A percentile compares a stretch with the other conserved stretches of the same genome.
phyloP scores from a whole-genome alignment of 169 alveolate species.

The Eimeria sp. region DNA sequence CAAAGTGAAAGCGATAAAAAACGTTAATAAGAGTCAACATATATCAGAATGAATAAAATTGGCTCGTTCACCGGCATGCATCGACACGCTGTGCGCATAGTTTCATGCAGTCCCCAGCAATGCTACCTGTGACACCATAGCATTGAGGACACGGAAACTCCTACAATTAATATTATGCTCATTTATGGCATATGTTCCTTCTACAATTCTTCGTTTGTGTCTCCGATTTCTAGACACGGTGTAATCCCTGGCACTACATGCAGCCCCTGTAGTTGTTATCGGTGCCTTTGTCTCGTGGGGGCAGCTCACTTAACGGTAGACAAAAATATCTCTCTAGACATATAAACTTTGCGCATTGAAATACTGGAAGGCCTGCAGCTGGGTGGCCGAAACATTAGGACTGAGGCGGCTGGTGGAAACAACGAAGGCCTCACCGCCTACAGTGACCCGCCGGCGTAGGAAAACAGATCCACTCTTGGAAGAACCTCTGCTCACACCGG shows the following conservation, averaged over 20 bases:
- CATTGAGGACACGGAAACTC: background rate
- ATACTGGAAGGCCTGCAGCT: background rate
- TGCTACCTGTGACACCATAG: background rate
- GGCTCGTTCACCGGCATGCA: background rate
- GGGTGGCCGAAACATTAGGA: background rate
- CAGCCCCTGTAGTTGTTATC: slow-evolving; percentile 2
- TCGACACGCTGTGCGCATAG: background rate
- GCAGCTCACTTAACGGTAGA: background rate
- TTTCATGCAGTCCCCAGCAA: background rate
- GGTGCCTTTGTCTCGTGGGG: slow-evolving; percentile 14
- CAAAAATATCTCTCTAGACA: background rate
- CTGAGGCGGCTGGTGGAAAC: background rate
- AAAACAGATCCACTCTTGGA: background rate
- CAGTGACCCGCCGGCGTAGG: background rate
- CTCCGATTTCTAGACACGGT: background rate
- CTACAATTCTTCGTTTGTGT: background rate
- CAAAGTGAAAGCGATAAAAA: background rate
- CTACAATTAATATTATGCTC: background rate
- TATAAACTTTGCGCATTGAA: background rate
- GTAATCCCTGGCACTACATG: background rate
- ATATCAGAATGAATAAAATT: background rate
- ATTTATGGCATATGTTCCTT: background rate
- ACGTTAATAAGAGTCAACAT: background rate
- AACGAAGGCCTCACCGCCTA: background rate
- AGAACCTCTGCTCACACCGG: background rate